Base-by-base conservation (phyloP, 306 rosid genomes). In the Argentina anserina region DNA sequence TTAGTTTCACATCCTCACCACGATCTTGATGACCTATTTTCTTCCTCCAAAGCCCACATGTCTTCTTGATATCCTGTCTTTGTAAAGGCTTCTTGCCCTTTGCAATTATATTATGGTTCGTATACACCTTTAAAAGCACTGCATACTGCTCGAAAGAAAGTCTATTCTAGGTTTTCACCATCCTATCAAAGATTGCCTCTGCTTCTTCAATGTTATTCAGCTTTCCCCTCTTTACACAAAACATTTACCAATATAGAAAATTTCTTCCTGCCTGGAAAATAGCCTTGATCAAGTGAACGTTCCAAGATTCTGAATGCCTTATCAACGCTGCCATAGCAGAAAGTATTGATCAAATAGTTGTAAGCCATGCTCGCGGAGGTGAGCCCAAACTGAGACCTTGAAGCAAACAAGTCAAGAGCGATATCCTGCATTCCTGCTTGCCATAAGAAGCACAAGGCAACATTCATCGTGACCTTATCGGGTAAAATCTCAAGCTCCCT, bases 371-470 rank as follows among this genome's bases (percentile, higher is more conserved):
- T 69, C 82, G 55, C 83, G 1, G 84, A 90, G 8, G 89, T 79
- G 78, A 89, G 72, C 47, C 84, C 86, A 62, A 83, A 84, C 80
- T 87, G 86, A 0, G 82, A 82, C 75, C 90, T 82, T 0, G 87
- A 84, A 39, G 78, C 50, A 77, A 77, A 89, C 84, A 93, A 78
- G 40, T 84, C 80, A 56, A 85, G 75, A 0, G 97, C 97, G 0
- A 85, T 79, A 69, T 86, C 87, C 49, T 73, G 76, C 96, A 90
- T 85, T 65, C 97, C 97, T 4, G 76, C 88, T 80, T 93, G 90
- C 77, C 97, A 93, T 71, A 93, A 91, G 81, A 90, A 90, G 79
- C 94, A 90, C 80, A 89, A 65, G 28, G 80, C 90, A 76, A 79
- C 84, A 78, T 89, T 89, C 92, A 90, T 85, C 70, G 98, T 89